Conservation (phyloP, 768 basidiomycete genomes). For the Tulasnella sp. region DNA sequence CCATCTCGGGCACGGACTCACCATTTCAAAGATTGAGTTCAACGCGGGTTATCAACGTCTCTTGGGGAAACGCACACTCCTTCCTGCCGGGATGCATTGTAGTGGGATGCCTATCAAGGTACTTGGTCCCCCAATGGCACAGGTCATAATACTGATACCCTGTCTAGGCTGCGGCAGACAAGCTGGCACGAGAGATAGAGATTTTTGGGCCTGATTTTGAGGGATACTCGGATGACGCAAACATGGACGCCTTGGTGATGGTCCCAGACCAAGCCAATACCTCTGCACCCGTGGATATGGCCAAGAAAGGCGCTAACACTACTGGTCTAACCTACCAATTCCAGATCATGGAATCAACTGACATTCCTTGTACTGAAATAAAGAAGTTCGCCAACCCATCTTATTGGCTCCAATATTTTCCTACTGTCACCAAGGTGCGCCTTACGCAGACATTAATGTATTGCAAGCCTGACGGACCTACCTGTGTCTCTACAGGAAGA, state of each 20-base stretch:
- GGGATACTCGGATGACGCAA: conserved; percentile 38
- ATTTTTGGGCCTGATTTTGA: conserved; percentile 89
- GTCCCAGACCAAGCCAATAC: conserved; percentile 22
- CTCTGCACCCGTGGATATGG: conserved; percentile 53
- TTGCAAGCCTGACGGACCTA: not conserved
- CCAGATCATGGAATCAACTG: conserved; percentile 95
- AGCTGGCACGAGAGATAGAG: conserved; percentile 93
- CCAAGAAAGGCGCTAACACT: conserved; percentile 91
- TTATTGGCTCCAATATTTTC: conserved; percentile 89
- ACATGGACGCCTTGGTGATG: conserved; percentile 31
- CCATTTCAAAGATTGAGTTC: conserved; percentile 97
- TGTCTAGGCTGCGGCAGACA: conserved; percentile 83
- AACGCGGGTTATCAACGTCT: conserved; percentile 89
- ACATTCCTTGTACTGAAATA: conserved; percentile 77
- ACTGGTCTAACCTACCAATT: conserved; percentile 95
- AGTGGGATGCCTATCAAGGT: conserved; percentile 99
- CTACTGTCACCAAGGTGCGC: conserved; percentile 79
- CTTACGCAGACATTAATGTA: not conserved
- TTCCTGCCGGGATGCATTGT: conserved; percentile 96
- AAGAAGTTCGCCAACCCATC: conserved; percentile 94
- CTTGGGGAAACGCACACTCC: conserved; percentile 86
- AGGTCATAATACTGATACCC: not conserved
- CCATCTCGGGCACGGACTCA: conserved; percentile 95
- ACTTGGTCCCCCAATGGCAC: too few relatives aligned
- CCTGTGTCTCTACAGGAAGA: conserved; percentile 37